Conservation (phyloP, 2,329 filamentous ascomycete species). For the Gliomastix tumulicola region DNA sequence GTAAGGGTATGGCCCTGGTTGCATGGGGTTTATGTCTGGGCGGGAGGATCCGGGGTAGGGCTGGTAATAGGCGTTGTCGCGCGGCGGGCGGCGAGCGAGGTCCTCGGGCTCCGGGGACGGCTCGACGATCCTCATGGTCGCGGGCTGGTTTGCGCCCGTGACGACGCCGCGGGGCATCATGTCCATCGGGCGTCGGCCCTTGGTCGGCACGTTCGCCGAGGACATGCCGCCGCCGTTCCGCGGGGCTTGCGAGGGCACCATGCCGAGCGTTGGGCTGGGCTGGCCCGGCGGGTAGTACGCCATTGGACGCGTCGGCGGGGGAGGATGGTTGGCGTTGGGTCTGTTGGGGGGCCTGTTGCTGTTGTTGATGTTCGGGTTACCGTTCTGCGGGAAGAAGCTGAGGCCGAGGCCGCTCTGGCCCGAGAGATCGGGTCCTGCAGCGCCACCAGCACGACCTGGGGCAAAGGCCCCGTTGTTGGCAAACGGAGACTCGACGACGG, state of each 20-base stretch:
- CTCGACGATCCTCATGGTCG: slow-evolving; percentile 28
- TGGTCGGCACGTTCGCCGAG: slow-evolving; percentile 1
- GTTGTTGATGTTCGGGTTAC: too few relatives aligned
- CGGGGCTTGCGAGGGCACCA: too few relatives aligned
- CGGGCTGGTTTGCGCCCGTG: slow-evolving; percentile 20
- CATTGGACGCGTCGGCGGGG: slow-evolving; percentile 23
- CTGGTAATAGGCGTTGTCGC: slow-evolving; percentile 1
- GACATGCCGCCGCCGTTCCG: too few relatives aligned
- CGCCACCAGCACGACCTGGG: too few relatives aligned
- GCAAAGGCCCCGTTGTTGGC: not conserved
- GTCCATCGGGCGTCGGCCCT: slow-evolving; percentile 2
- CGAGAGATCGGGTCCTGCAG: too few relatives aligned
- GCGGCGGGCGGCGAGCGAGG: slow-evolving; percentile 9
- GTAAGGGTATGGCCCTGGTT: slow-evolving; percentile 4
- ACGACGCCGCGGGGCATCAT: too few relatives aligned
- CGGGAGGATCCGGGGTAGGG: slow-evolving; percentile 1
- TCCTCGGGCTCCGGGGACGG: slow-evolving; percentile 21
- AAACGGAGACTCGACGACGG: slow-evolving; percentile 38
- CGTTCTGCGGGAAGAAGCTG: too few relatives aligned
- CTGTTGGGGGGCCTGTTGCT: not conserved
- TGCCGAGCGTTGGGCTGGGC: slow-evolving; percentile 34
- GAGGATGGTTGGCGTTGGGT: slow-evolving; percentile 14
- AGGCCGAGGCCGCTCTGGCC: too few relatives aligned
- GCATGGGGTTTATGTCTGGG: not conserved
- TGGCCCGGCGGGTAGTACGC: slow-evolving; percentile 27